phyloP scores from a whole-genome alignment of 2,329 filamentous ascomycete genomes.

The Bipolaris gigantea region DNA sequence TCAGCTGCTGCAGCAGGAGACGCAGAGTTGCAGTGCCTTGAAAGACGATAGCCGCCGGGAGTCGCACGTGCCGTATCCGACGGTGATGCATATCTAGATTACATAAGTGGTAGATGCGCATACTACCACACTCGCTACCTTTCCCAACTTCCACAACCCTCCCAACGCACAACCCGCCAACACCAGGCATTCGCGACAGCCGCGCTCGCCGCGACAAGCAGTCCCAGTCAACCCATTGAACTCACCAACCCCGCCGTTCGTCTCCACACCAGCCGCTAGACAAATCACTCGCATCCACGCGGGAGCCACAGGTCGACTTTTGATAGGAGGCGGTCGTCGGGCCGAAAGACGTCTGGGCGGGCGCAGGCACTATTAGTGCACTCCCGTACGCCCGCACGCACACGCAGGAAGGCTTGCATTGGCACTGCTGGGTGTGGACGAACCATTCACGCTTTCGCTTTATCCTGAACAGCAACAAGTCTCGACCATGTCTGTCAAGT shows the following conservation, averaged over 20 bases:
- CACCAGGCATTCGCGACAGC: constrained; percentile 14
- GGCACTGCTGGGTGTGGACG: constrained; percentile 17
- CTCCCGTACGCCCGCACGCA: too few species aligned
- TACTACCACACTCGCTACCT: not conserved
- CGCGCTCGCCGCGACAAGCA: constrained; percentile 26
- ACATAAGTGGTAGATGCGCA: not conserved
- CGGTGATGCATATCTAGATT: not conserved
- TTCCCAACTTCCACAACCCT: not conserved
- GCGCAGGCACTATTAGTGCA: constrained; percentile 16
- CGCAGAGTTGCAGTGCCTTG: not conserved
- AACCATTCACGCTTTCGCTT: constrained; percentile 26
- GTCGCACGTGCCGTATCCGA: not conserved
- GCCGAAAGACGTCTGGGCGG: constrained; percentile 20
- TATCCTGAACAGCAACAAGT: constrained; percentile 23
- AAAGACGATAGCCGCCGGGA: not conserved
- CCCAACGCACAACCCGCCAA: not conserved
- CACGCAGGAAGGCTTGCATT: constrained; percentile 26
- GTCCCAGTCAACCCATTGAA: constrained; percentile 2
- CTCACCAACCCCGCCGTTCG: constrained; percentile 16
- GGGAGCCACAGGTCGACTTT: constrained; percentile 17
- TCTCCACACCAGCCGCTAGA: constrained; percentile 24
- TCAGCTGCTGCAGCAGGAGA: not conserved
- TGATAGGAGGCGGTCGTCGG: constrained; percentile 29
- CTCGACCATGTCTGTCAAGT: constrained; percentile 47
- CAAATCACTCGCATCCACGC: constrained; percentile 27